These are phyloP conservation scores for Phaeosphaeria sp. DNA, from an alignment of 2,329 filamentous ascomycete genomes.

Conservation along the genomic window DNA sequence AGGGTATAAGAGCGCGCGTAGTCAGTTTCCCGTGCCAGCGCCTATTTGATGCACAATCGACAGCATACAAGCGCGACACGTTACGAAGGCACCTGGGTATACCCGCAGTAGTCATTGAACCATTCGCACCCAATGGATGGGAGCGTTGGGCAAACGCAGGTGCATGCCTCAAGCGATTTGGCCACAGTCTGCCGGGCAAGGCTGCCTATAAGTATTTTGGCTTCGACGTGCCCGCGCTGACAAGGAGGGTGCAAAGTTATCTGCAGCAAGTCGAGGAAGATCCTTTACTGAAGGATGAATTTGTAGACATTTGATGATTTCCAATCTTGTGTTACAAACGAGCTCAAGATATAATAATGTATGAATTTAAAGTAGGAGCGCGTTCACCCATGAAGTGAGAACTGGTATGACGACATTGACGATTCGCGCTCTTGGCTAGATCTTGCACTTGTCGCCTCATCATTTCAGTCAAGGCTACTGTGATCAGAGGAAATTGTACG, in stretches of 20 bases:
- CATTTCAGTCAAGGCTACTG: background rate
- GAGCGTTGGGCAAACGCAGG: constrained; percentile 66
- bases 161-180: constrained; percentile 61
- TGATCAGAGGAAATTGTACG: background rate
- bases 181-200: constrained; percentile 62
- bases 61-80: constrained; percentile 55
- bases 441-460: background rate
- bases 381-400: background rate
- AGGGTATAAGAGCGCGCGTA: constrained; percentile 53
- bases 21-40: constrained; percentile 60
- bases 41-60: constrained; percentile 56
- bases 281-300: constrained; percentile 39
- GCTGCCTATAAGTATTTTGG: constrained; percentile 64
- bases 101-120: constrained; percentile 65
- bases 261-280: constrained; percentile 47
- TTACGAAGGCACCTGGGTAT: constrained; percentile 50
- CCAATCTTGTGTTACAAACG: background rate
- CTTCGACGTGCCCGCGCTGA: constrained; percentile 56
- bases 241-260: constrained; percentile 48
- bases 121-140: constrained; percentile 65
- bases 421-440: background rate
- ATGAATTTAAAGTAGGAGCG: background rate
- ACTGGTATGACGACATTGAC: background rate
- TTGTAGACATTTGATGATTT: constrained; percentile 30
- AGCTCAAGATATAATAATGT: background rate